Conservation (phyloP, 1,284 basidiomycete genomes). For the Fomitopsis schrenkii region DNA sequence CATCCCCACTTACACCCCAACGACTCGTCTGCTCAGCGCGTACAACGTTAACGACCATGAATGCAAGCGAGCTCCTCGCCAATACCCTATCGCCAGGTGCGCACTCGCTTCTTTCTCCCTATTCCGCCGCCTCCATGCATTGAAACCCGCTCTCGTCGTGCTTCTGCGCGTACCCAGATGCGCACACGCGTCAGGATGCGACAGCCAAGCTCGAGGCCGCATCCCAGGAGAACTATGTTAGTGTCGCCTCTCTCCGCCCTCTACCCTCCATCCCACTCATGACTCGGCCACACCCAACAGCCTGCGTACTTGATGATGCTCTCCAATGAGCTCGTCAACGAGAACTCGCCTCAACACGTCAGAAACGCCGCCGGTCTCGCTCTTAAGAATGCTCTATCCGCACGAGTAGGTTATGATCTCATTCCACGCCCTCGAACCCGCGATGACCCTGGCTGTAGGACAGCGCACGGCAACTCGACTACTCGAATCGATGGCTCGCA, state of each 20-base stretch:
- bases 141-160: conserved; percentile 4
- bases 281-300: conserved; percentile 36
- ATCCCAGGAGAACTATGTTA: conserved; percentile 81
- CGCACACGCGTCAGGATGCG: conserved; percentile 83
- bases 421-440: conserved; percentile 12
- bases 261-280: neutral
- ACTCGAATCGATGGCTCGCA: conserved; percentile 78
- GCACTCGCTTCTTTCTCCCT: conserved; percentile 28
- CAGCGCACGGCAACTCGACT: conserved; percentile 69
- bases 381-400: conserved; percentile 93
- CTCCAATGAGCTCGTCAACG: conserved; percentile 77
- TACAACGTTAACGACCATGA: conserved; percentile 55
- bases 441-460: conserved; percentile 52
- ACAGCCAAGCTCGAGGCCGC: conserved; percentile 85
- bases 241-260: conserved; percentile 19
- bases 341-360: conserved; percentile 68
- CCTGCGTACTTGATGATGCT: conserved; percentile 89
- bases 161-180: conserved; percentile 46
- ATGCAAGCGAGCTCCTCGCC: conserved; percentile 83
- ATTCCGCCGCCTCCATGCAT: neutral
- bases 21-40: neutral
- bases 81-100: conserved; percentile 87
- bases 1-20: neutral
- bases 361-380: conserved; percentile 95
- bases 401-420: conserved; percentile 59